Percentiles rank a stretch among this genome's conserved stretches.
Conservation (phyloP, 768 basidiomycete species). For the Panellus pusillus region DNA sequence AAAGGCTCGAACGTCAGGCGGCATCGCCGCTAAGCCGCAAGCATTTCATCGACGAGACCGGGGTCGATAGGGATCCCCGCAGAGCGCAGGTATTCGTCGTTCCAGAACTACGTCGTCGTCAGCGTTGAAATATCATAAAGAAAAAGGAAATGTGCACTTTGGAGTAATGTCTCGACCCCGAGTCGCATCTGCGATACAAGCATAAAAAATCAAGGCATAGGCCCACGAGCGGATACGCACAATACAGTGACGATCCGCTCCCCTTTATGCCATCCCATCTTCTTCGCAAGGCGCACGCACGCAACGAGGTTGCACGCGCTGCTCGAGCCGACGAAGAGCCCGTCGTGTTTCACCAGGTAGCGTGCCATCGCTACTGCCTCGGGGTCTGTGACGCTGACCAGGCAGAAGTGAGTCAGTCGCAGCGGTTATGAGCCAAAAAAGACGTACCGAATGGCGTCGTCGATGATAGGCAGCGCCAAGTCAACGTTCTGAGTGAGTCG, state of each 20-base stretch:
- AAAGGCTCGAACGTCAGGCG: too few species aligned
- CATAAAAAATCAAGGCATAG: not conserved
- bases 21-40: constrained; percentile 14
- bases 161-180: constrained; percentile 88
- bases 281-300: constrained; percentile 75
- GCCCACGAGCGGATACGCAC: constrained; percentile 40
- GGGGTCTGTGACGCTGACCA: constrained; percentile 76
- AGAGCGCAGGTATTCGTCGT: constrained; percentile 51
- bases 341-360: constrained; percentile 87
- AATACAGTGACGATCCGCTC: constrained; percentile 83
- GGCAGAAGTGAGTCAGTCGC: not conserved
- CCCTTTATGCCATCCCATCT: constrained; percentile 66
- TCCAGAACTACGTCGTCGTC: constrained; percentile 43
- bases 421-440: not conserved
- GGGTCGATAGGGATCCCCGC: constrained; percentile 45
- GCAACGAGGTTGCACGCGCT: constrained; percentile 97
- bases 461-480: constrained; percentile 78
- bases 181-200: constrained; percentile 66
- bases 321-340: constrained; percentile 92
- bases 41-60: constrained; percentile 42
- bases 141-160: constrained; percentile 54
- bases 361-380: constrained; percentile 97
- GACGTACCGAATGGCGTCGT: constrained; percentile 81
- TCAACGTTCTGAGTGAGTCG: constrained; percentile 89
- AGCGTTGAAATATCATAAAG: not conserved